phyloP scores from a whole-genome alignment of 495 filamentous ascomycete genomes.

The Xylaria longipes region DNA sequence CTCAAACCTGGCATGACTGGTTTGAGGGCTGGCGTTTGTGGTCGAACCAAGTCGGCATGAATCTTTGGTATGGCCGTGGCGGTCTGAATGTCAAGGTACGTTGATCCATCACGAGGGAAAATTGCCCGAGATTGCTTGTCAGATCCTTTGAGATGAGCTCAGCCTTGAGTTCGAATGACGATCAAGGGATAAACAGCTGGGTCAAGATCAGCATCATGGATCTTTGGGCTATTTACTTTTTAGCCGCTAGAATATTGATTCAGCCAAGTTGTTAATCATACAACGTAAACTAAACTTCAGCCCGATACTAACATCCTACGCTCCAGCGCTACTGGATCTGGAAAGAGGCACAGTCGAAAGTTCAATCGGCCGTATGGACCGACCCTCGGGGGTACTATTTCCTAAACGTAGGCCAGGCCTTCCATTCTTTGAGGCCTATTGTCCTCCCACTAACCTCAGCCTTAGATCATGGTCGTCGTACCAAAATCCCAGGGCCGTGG shows the following conservation, averaged over 20 bases:
- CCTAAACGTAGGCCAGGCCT: constrained; percentile 47
- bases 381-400: constrained; percentile 71
- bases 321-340: constrained; percentile 66
- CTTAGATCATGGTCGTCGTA: constrained; percentile 67
- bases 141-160: background rate
- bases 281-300: background rate
- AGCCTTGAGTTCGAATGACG: background rate
- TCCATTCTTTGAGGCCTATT: background rate
- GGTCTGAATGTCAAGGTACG: constrained; percentile 62
- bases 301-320: constrained; percentile 5
- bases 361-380: constrained; percentile 63
- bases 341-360: constrained; percentile 64
- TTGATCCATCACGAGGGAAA: constrained; percentile 24
- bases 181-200: constrained; percentile 4
- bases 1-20: constrained; percentile 61
- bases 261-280: constrained; percentile 9
- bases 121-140: constrained; percentile 25
- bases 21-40: constrained; percentile 65
- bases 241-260: constrained; percentile 8
- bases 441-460: background rate
- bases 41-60: constrained; percentile 64
- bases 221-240: background rate
- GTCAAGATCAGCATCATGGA: background rate
- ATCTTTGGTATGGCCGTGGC: constrained; percentile 67
- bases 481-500: constrained; percentile 65